Percentiles rank a stretch among this genome's conserved stretches.
Conservation (phyloP, 441 rosid genomes). For the Geranium incanum region DNA sequence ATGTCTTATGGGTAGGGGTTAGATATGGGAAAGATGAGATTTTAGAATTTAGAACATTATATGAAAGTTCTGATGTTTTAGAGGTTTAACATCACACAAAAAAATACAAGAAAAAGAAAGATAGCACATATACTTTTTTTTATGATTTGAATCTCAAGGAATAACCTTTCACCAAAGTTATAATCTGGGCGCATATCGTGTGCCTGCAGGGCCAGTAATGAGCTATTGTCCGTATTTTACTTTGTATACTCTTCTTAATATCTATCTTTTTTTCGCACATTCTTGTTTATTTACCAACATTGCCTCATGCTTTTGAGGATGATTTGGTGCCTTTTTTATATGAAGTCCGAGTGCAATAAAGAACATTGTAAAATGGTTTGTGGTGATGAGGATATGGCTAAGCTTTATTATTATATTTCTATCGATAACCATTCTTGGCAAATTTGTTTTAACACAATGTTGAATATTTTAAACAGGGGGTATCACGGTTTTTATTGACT, state of each 20-base stretch:
- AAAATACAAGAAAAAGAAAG: neutral
- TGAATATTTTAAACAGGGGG: constrained; percentile 42
- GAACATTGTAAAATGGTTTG: neutral
- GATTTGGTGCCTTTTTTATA: neutral
- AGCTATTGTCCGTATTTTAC: no score
- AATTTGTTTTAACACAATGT: neutral
- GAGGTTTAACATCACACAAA: neutral
- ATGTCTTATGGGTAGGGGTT: neutral
- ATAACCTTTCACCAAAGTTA: neutral
- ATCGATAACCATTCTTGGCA: neutral
- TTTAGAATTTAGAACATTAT: neutral
- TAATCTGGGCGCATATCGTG: neutral
- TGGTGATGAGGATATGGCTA: neutral
- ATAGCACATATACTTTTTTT: neutral
- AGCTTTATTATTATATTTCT: constrained; percentile 5
- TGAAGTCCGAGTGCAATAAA: neutral
- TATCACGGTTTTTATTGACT: constrained; percentile 63
- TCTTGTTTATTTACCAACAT: neutral
- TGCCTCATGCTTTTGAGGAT: neutral
- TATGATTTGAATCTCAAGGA: neutral
- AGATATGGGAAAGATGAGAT: neutral
- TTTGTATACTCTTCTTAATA: neutral
- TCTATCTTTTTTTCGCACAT: no score
- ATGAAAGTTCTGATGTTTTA: neutral
- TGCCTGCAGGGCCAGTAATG: neutral